These are phyloP conservation scores for Mycena capillaripes DNA, from an alignment of 768 basidiomycete genomes.

Conservation along the genomic window DNA sequence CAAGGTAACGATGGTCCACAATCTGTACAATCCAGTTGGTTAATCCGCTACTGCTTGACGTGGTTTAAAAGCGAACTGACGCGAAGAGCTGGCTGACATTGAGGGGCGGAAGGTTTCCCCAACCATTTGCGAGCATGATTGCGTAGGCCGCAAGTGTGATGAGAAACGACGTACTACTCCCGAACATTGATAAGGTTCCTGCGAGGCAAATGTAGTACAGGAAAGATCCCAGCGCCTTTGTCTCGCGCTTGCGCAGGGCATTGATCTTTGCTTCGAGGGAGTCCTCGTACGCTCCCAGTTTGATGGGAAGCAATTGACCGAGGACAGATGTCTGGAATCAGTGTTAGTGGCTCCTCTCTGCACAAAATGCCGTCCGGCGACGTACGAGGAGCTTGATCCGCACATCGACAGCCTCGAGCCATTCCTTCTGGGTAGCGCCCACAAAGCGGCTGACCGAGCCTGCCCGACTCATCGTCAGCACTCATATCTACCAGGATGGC, in stretches of 20 bases:
- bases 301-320: slow-evolving; percentile 27
- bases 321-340: slow-evolving; percentile 24
- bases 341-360: no score
- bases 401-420: slow-evolving; percentile 21
- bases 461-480: background rate
- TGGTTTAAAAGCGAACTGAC: background rate
- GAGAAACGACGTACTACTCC: slow-evolving; percentile 14
- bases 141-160: slow-evolving; percentile 24
- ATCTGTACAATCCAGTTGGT: background rate
- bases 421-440: slow-evolving; percentile 13
- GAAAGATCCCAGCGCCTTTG: slow-evolving; percentile 11
- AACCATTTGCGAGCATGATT: slow-evolving; percentile 7
- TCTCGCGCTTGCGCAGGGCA: slow-evolving; percentile 17
- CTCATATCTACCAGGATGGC: no score
- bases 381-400: slow-evolving; percentile 30
- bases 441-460: slow-evolving; percentile 22
- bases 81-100: slow-evolving; percentile 27
- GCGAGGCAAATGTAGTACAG: slow-evolving; percentile 5
- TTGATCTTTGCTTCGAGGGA: slow-evolving; percentile 7
- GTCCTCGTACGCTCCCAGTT: slow-evolving; percentile 22
- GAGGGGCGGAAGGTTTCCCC: slow-evolving; percentile 16
- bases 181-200: slow-evolving; percentile 11
- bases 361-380: background rate
- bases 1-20: slow-evolving; percentile 20
- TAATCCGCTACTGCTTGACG: no score